Evolutionary conservation across 768 basidiomycete species (phyloP).

Genomic region (Paxillus involutus): DNA sequence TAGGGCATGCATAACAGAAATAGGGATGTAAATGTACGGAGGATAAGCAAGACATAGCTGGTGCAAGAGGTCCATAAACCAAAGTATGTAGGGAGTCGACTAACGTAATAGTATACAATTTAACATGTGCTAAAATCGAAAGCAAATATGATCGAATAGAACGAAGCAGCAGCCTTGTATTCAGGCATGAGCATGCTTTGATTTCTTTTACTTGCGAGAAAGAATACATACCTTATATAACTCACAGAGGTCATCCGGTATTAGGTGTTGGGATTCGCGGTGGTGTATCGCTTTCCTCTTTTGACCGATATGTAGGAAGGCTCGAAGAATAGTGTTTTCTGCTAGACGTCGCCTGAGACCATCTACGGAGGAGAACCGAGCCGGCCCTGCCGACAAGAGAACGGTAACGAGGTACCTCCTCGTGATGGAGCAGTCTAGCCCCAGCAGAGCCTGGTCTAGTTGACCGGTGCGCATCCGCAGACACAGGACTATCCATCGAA

Average conservation of each 20-base stretch:
- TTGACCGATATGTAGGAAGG: conserved; percentile 4
- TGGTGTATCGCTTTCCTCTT: conserved; percentile 6
- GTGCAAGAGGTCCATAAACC: not conserved
- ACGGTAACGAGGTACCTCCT: not conserved
- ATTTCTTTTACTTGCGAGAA: not conserved
- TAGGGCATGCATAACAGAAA: not conserved
- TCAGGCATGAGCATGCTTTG: no score
- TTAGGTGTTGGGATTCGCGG: conserved; percentile 6
- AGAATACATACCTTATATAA: not conserved
- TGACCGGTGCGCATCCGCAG: not conserved
- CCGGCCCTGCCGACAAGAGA: conserved; percentile 29
- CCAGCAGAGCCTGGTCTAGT: conserved; percentile 25
- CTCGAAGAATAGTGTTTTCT: conserved; percentile 6
- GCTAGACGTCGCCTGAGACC: conserved; percentile 21
- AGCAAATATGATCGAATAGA: no score
- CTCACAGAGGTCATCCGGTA: not conserved
- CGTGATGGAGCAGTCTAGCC: conserved; percentile 16
- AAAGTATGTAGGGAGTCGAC: no score
- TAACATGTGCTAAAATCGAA: no score
- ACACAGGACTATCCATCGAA: not conserved
- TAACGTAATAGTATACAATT: no score
- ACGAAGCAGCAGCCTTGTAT: no score
- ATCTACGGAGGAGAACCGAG: conserved; percentile 22
- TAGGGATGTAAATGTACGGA: not conserved
- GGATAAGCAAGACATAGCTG: not conserved